Conservation (phyloP, 306 rosid genomes). For the Lupinus albus region DNA sequence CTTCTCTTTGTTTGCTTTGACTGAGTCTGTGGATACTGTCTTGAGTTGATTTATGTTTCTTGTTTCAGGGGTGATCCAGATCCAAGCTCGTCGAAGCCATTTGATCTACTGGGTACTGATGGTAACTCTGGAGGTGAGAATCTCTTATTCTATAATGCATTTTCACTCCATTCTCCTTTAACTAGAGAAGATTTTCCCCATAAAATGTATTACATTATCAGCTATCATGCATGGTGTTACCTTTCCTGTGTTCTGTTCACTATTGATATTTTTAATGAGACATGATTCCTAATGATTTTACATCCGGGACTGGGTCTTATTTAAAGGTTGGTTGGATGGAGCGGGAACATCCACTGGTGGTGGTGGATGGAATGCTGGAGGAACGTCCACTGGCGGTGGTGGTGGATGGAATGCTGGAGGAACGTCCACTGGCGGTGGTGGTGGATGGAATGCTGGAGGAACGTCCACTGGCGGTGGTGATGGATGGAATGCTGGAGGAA, state of each 20-base stretch:
- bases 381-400: no score
- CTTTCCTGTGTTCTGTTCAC: conserved; percentile 22
- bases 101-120: conserved; percentile 71
- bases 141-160: conserved; percentile 32
- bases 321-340: conserved; percentile 74
- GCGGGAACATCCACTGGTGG: conserved; percentile 64
- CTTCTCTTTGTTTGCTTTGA: conserved; percentile 24
- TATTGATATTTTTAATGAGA: conserved; percentile 31
- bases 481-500: conserved; percentile 44
- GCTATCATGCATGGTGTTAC: conserved; percentile 20
- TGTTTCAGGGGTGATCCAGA: conserved; percentile 60
- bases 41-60: conserved; percentile 39
- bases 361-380: conserved; percentile 54
- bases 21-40: conserved; percentile 14
- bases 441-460: no score
- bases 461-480: no score
- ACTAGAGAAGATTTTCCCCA: neutral
- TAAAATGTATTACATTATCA: neutral
- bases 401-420: conserved; percentile 43
- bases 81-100: conserved; percentile 65
- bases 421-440: conserved; percentile 35
- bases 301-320: conserved; percentile 18
- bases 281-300: conserved; percentile 38
- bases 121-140: conserved; percentile 71
- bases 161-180: conserved; percentile 16